A percentile compares a stretch with the other conserved stretches of the same genome.
These are phyloP conservation scores for Zalaria obscura DNA, from an alignment of 2,329 filamentous ascomycete species.

Conservation along the genomic window DNA sequence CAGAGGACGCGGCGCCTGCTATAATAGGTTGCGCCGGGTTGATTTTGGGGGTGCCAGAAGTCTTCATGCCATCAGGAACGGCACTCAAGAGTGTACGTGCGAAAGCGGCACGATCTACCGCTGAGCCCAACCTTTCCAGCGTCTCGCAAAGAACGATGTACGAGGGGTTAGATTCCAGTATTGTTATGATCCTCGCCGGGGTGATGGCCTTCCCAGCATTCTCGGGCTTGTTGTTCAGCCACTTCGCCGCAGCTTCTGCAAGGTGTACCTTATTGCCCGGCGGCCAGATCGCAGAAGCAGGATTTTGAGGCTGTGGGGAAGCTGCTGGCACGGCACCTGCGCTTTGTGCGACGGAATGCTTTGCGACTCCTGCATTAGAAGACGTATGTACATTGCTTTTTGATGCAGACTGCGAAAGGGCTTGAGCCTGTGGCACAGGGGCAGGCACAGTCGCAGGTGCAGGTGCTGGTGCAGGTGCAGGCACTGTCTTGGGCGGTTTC, in stretches of 20 bases:
- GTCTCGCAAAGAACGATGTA: slow-evolving; percentile 41
- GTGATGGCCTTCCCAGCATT: slow-evolving; percentile 27
- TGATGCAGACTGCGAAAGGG: neutral
- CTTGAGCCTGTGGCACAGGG: neutral
- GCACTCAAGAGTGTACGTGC: slow-evolving; percentile 35
- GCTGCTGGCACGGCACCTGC: too few species aligned
- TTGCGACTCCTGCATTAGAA: neutral
- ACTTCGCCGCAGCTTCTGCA: slow-evolving; percentile 34
- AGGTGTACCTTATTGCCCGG: slow-evolving; percentile 34
- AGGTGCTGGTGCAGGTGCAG: neutral
- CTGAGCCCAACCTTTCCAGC: slow-evolving; percentile 34
- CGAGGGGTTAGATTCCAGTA: slow-evolving; percentile 39
- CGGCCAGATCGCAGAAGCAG: slow-evolving; percentile 26
- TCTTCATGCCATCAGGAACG: slow-evolving; percentile 26
- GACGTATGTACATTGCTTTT: neutral
- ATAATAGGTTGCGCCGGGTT: slow-evolving; percentile 3
- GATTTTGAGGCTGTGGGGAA: neutral
- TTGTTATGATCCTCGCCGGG: slow-evolving; percentile 25
- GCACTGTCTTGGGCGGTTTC: neutral
- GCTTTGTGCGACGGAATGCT: neutral
- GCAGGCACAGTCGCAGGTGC: neutral
- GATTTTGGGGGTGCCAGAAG: neutral
- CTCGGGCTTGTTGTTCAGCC: slow-evolving; percentile 26
- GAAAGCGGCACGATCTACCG: slow-evolving; percentile 37
- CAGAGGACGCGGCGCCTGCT: neutral